phyloP scores from a whole-genome alignment of 2,329 filamentous ascomycete genomes.

The Diaporthe aspalathi region DNA sequence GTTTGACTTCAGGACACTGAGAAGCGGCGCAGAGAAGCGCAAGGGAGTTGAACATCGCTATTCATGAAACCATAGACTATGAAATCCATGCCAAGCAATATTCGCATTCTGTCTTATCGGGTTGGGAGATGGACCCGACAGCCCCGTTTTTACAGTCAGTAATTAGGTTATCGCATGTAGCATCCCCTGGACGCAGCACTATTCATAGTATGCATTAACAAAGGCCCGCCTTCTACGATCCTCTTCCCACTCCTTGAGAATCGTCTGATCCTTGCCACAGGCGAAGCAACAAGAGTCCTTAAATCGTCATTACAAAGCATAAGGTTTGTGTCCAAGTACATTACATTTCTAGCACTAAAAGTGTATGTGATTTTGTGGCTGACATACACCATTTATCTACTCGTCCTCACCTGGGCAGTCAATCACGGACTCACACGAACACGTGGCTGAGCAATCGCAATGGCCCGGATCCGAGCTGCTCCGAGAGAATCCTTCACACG shows the following conservation, averaged over 20 bases:
- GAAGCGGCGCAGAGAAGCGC: neutral
- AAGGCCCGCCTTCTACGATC: neutral
- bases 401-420: no score
- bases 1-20: neutral
- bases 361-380: neutral
- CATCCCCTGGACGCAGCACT: neutral
- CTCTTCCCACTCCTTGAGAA: neutral
- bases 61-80: neutral
- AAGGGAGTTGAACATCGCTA: neutral
- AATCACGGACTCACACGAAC: neutral
- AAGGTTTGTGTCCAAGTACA: neutral
- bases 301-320: fast-evolving
- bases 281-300: neutral
- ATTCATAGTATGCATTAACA: neutral
- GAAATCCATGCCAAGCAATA: neutral
- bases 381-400: neutral
- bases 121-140: neutral
- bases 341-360: neutral
- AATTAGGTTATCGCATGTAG: neutral
- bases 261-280: neutral
- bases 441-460: neutral
- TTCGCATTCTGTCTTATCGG: neutral
- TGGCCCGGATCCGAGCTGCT: neutral
- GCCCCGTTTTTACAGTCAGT: neutral
- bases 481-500: neutral